Percentiles rank a stretch among this genome's conserved stretches.
Conservation (phyloP, 2,329 filamentous ascomycete species). For the Shiraia sp. region DNA sequence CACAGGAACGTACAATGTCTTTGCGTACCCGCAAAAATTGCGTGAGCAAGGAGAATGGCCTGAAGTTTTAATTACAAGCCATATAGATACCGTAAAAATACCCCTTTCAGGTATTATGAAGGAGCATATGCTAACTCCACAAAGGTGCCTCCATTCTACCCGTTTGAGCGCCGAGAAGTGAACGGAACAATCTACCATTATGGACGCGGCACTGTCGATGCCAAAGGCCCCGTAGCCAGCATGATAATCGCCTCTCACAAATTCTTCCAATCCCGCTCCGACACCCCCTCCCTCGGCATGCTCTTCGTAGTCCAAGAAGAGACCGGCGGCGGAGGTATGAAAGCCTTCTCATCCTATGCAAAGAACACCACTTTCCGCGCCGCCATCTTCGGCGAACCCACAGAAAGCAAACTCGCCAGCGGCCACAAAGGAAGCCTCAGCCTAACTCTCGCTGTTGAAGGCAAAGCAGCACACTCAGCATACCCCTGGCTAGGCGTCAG, state of each 20-base stretch:
- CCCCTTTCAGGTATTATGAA: not conserved
- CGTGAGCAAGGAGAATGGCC: slow-evolving; percentile 48
- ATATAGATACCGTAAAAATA: slow-evolving; percentile 68
- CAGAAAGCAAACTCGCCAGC: slow-evolving; percentile 79
- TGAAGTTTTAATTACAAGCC: slow-evolving; percentile 70
- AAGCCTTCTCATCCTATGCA: slow-evolving; percentile 37
- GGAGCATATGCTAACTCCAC: not conserved
- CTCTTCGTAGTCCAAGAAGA: slow-evolving; percentile 81
- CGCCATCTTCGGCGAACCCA: slow-evolving; percentile 90
- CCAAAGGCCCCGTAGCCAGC: slow-evolving; percentile 62
- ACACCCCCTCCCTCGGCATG: slow-evolving; percentile 44
- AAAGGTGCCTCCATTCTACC: slow-evolving; percentile 65
- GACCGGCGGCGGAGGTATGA: slow-evolving; percentile 78
- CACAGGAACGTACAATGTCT: slow-evolving; percentile 69
- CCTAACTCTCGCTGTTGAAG: slow-evolving; percentile 67
- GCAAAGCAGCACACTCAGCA: slow-evolving; percentile 80
- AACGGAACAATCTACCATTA: slow-evolving; percentile 53
- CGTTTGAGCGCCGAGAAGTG: slow-evolving; percentile 59
- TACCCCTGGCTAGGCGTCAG: slow-evolving; percentile 87
- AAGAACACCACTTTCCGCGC: slow-evolving; percentile 59
- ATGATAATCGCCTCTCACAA: slow-evolving; percentile 69
- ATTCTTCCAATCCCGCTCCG: slow-evolving; percentile 50
- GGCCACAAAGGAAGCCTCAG: slow-evolving; percentile 85
- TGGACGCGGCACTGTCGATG: slow-evolving; percentile 74
- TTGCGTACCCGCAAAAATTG: slow-evolving; percentile 61